phyloP scores from a whole-genome alignment of 352 stramenopile genomes.

The Phytophthora ohioensis region DNA sequence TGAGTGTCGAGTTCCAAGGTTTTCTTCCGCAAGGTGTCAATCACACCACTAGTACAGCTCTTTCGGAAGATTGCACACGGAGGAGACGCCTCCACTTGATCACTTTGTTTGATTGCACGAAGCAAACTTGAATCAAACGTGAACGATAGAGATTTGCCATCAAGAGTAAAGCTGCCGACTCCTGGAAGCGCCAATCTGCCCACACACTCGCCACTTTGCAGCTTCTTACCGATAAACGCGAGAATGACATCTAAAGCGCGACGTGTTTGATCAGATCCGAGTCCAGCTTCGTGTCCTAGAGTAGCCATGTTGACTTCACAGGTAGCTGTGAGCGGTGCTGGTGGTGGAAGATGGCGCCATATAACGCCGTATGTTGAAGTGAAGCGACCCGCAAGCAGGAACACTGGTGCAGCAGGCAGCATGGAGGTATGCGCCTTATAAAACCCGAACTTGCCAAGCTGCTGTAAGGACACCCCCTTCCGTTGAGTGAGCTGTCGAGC shows the following conservation, averaged over 20 bases:
- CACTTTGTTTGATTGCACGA: slow-evolving; percentile 18
- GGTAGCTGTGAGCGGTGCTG: slow-evolving; percentile 50
- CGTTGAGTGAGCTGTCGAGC: slow-evolving; percentile 33
- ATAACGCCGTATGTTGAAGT: slow-evolving; percentile 44
- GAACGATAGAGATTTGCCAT: slow-evolving; percentile 56
- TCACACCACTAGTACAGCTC: not conserved
- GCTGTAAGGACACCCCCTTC: slow-evolving; percentile 52
- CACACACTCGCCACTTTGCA: slow-evolving; percentile 36
- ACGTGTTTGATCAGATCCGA: slow-evolving; percentile 54
- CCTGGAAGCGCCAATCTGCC: slow-evolving; percentile 43
- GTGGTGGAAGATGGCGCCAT: slow-evolving; percentile 51
- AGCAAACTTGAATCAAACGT: slow-evolving; percentile 54
- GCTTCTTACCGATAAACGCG: slow-evolving; percentile 49
- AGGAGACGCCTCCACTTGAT: slow-evolving; percentile 16
- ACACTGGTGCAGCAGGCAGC: slow-evolving; percentile 44
- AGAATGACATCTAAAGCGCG: slow-evolving; percentile 57
- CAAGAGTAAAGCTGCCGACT: slow-evolving; percentile 52
- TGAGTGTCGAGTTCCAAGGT: slow-evolving; percentile 11
- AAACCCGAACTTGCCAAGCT: slow-evolving; percentile 70
- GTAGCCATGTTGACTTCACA: slow-evolving; percentile 60
- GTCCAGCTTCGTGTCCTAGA: slow-evolving; percentile 46
- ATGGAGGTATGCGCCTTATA: slow-evolving; percentile 43
- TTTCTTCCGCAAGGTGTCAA: slow-evolving; percentile 22
- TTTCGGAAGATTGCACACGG: slow-evolving; percentile 25
- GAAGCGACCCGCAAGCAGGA: slow-evolving; percentile 65